Evolutionary conservation across 2,329 filamentous ascomycete species (phyloP).

Genomic region (Chaetomium olivaceum): DNA sequence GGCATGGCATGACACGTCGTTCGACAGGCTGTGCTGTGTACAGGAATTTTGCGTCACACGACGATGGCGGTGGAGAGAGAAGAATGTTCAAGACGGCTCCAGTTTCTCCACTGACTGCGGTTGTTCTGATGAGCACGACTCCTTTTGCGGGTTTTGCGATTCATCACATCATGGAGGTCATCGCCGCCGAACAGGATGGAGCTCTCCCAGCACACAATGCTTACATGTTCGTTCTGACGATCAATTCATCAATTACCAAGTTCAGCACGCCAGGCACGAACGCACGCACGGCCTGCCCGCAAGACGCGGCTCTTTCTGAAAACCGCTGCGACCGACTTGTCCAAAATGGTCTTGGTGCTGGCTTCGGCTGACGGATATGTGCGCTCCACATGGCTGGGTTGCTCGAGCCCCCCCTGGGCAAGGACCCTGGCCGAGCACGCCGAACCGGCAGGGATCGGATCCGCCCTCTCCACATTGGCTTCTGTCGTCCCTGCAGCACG

Average conservation of each 20-base stretch:
- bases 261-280: not conserved
- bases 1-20: constrained; percentile 20
- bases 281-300: not conserved
- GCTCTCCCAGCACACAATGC: not conserved
- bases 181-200: not conserved
- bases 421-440: constrained; percentile 3
- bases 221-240: not conserved
- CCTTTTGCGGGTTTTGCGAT: too few relatives aligned
- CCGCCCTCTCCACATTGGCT: constrained; percentile 20
- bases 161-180: not conserved
- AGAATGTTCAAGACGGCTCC: not conserved
- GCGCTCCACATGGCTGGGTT: constrained; percentile 14
- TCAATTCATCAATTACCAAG: not conserved
- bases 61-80: not conserved
- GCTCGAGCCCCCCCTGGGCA: constrained; percentile 20
- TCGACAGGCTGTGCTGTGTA: not conserved
- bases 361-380: constrained; percentile 14
- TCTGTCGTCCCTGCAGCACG: constrained; percentile 9
- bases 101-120: not conserved
- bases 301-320: not conserved
- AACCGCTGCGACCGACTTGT: not conserved
- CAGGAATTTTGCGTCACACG: constrained; percentile 7
- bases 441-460: constrained; percentile 14
- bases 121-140: not conserved
- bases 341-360: constrained; percentile 9